Conservation (phyloP, 2,329 filamentous ascomycete genomes). For the Pseudodiploospora longispora region DNA sequence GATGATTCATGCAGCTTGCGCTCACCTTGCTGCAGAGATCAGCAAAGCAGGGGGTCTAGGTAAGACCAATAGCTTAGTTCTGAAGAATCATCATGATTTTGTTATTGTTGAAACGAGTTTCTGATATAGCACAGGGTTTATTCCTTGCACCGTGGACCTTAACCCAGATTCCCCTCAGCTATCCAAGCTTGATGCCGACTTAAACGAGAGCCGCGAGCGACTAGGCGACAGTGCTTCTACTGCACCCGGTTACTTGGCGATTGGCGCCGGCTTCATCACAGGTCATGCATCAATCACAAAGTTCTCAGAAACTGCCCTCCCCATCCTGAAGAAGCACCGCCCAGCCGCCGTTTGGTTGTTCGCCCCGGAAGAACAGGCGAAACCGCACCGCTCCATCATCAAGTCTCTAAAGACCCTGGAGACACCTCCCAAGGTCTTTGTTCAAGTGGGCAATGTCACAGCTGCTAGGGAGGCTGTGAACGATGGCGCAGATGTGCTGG, state of each 20-base stretch:
- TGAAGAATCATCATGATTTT: not conserved
- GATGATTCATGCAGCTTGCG: constrained; percentile 25
- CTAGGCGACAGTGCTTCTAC: constrained; percentile 14
- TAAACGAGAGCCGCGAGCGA: constrained; percentile 20
- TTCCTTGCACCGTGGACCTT: constrained; percentile 24
- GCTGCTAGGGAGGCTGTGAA: constrained; percentile 42
- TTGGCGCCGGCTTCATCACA: constrained; percentile 51
- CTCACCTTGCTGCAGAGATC: constrained; percentile 28
- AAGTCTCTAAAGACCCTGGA: constrained; percentile 21
- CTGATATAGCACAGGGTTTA: constrained; percentile 18
- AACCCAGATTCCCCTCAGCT: constrained; percentile 22
- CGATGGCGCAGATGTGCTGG: constrained; percentile 48
- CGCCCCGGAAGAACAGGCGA: constrained; percentile 41
- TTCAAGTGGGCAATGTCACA: constrained; percentile 53
- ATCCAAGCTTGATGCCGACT: constrained; percentile 22
- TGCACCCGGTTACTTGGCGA: constrained; percentile 40
- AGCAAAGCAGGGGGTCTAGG: constrained; percentile 31
- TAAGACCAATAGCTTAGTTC: constrained; percentile 9
- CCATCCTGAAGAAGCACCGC: constrained; percentile 41
- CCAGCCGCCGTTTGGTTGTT: constrained; percentile 62
- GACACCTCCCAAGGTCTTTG: constrained; percentile 40
- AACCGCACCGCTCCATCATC: constrained; percentile 30
- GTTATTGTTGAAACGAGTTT: not conserved
- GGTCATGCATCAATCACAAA: constrained; percentile 34
- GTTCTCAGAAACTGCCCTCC: constrained; percentile 37